These are phyloP conservation scores for Coemansia sp. DNA, from an alignment of 192 early-diverging fungal genomes.

Conservation along the genomic window DNA sequence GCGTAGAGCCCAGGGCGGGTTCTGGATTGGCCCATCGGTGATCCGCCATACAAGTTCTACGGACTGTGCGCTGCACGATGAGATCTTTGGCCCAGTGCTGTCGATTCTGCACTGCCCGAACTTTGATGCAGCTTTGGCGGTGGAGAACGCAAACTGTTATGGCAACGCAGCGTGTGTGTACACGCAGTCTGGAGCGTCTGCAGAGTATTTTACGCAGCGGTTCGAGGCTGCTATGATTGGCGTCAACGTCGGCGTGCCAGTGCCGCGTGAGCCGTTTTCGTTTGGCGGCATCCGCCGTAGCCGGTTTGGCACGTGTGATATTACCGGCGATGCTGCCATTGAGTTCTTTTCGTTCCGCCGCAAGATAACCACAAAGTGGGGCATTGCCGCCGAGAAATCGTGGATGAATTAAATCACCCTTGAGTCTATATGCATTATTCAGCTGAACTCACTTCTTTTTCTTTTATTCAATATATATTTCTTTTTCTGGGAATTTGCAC, in stretches of 20 bases:
- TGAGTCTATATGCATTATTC: neutral
- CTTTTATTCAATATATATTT: slow-evolving; percentile 2
- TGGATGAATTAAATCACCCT: slow-evolving; percentile 51
- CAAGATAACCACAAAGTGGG: slow-evolving; percentile 82
- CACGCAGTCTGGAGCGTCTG: slow-evolving; percentile 61
- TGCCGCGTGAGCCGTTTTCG: slow-evolving; percentile 75
- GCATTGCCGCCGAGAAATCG: slow-evolving; percentile 56
- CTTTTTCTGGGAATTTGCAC: neutral
- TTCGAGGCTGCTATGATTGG: slow-evolving; percentile 79
- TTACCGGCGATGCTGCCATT: slow-evolving; percentile 70
- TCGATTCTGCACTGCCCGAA: slow-evolving; percentile 59
- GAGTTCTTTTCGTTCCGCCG: slow-evolving; percentile 73
- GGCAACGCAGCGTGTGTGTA: slow-evolving; percentile 77
- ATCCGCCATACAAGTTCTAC: slow-evolving; percentile 58
- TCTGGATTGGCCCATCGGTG: slow-evolving; percentile 75
- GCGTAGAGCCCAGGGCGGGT: slow-evolving; percentile 52
- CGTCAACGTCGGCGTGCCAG: slow-evolving; percentile 74
- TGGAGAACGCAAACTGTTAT: slow-evolving; percentile 72
- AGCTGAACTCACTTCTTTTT: neutral
- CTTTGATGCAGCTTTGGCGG: slow-evolving; percentile 65
- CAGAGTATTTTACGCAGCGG: slow-evolving; percentile 67
- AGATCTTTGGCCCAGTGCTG: slow-evolving; percentile 84
- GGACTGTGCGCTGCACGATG: slow-evolving; percentile 68
- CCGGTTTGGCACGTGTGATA: slow-evolving; percentile 69
- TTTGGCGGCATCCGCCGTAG: slow-evolving; percentile 75